These are phyloP conservation scores for Stephania yunnanensis DNA, from an alignment of 164 flowering plant species.

Conservation along the genomic window DNA sequence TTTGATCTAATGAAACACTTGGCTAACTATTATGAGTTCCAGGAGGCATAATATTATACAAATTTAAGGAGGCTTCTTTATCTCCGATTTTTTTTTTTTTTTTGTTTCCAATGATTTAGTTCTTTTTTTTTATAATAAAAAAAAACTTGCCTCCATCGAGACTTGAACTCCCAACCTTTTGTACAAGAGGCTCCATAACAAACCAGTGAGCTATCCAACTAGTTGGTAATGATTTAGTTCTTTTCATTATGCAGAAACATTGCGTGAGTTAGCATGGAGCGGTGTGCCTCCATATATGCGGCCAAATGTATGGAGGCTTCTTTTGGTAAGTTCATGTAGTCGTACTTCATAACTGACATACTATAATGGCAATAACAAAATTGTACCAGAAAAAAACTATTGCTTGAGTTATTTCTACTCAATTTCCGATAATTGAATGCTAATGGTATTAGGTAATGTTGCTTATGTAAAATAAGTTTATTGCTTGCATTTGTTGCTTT, in stretches of 20 bases:
- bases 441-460: background rate
- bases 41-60: background rate
- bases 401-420: background rate
- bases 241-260: slow-evolving; percentile 47
- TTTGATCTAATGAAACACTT: background rate
- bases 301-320: slow-evolving; percentile 92
- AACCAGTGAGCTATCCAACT: too few relatives aligned
- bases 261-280: slow-evolving; percentile 94
- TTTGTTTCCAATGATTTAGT: background rate
- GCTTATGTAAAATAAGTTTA: too few relatives aligned
- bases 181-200: too few relatives aligned
- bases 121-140: too few relatives aligned
- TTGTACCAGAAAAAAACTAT: background rate
- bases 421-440: background rate
- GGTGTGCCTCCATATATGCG: slow-evolving; percentile 91
- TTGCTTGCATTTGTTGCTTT: background rate
- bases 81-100: background rate
- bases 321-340: slow-evolving; percentile 57
- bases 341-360: background rate
- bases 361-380: background rate
- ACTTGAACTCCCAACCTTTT: too few relatives aligned
- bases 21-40: background rate
- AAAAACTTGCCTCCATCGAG: too few relatives aligned
- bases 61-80: background rate
- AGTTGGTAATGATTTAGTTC: background rate